Base-by-base conservation (phyloP, 169 alveolate genomes). In the Eimeria tenella region DNA sequence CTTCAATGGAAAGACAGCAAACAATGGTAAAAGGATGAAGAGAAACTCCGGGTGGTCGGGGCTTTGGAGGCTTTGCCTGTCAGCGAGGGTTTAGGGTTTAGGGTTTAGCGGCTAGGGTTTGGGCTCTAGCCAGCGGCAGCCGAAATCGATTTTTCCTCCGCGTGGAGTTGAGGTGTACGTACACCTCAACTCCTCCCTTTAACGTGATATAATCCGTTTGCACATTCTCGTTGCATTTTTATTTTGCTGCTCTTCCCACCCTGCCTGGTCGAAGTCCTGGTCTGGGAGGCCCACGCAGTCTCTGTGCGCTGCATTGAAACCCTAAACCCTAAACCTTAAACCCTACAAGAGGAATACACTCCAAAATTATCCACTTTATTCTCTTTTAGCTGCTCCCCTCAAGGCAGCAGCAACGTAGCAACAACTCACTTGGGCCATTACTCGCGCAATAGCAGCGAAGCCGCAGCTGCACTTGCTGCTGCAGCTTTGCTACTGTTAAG, bases 81-180 rank as follows among this genome's bases (percentile, higher is more conserved):
- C 68, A 58, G 68, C 68, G 11, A 58, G 68, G 68, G 68, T 58
- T 58, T 74, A 74, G 31, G 84, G 84, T 42, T 74, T 74, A 74
- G 84, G 84, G 84, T 74, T 74, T 74, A 50, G 84, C 60, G 84
- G 9, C 42, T 31, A 42, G 60, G 84, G 60, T 74, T 74, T 74
- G 58, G 62, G 23, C 11, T 31, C 42, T 31, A 31, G 42, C 42
- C 42, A 31, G 42, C 42, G 42, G 42, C 0, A 2, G 42, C 42
- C 42, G 42, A 31, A 31, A 31, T 31, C 42, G 42, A 31, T 31
- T 31, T 2, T 0, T 1, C 42, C 42, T 31, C 42, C 2, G 42
- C 42, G 42, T 31, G 42, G 42, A 31, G 42, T 31, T 31, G 42
- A 31, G 42, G 42, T 31, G 42, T 31, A 31, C 42, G 42, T 31